A percentile compares a stretch with the other conserved stretches of the same genome.
Evolutionary conservation across 441 rosid genomes (phyloP).

Genomic region (Oxalis stricta): DNA sequence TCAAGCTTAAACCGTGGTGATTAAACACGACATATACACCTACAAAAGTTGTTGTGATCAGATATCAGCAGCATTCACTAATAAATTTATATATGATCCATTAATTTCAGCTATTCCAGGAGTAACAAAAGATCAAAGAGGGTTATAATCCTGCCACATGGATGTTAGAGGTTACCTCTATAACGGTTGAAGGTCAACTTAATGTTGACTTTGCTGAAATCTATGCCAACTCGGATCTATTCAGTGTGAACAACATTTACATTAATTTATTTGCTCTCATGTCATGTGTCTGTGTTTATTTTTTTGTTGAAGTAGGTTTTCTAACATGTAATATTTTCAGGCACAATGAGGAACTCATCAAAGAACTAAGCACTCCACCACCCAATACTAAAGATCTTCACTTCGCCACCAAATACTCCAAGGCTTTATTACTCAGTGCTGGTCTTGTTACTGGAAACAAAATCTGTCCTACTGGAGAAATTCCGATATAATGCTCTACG

Average conservation of each 20-base stretch:
- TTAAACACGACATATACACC: too few relatives aligned
- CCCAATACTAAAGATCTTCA: constrained; percentile 12
- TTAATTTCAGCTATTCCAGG: constrained; percentile 15
- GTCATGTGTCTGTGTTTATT: not conserved
- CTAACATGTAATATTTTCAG: not conserved
- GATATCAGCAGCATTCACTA: too few relatives aligned
- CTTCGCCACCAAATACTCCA: constrained; percentile 18
- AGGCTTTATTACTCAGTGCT: constrained; percentile 12
- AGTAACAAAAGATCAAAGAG: constrained; percentile 11
- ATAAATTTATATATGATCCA: too few relatives aligned
- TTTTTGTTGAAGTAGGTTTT: too few relatives aligned
- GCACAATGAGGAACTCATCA: constrained; percentile 16
- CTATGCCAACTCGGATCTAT: constrained; percentile 12
- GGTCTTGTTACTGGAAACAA: constrained; percentile 18
- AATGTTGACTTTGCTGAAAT: constrained; percentile 15
- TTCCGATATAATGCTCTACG: constrained; percentile 11
- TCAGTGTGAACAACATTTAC: not conserved
- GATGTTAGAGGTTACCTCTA: constrained; percentile 15
- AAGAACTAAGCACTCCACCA: constrained; percentile 15
- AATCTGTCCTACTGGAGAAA: constrained; percentile 20
- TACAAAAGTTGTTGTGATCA: too few relatives aligned
- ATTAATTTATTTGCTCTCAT: not conserved
- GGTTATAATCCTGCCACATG: constrained; percentile 21
- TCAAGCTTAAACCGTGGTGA: too few relatives aligned
- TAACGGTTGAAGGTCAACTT: constrained; percentile 9